Evolutionary conservation across 148 eudicot species (phyloP).

Genomic region (Fagopyrum homotropicum): DNA sequence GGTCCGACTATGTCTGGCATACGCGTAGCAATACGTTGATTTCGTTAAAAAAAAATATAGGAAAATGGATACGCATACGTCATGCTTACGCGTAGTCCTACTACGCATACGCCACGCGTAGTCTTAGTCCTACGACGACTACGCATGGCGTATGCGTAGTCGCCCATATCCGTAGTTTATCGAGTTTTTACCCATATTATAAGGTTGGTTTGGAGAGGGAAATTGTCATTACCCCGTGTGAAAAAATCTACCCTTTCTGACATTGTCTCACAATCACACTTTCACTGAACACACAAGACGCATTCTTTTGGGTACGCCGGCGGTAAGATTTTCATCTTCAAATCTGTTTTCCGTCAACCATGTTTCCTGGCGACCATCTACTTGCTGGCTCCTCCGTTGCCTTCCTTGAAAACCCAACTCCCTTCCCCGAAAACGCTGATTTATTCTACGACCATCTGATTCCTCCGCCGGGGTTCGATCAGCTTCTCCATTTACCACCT

Average conservation of each 20-base stretch:
- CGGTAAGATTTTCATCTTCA: not conserved
- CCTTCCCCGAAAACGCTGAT: conserved; percentile 22
- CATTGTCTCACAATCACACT: not conserved
- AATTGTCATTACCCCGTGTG: not conserved
- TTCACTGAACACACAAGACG: not conserved
- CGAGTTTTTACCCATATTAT: not conserved
- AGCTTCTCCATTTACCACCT: conserved; percentile 17
- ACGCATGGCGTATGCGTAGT: no score
- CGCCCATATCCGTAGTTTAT: not conserved
- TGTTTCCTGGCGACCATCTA: conserved; percentile 14
- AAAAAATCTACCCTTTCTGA: not conserved
- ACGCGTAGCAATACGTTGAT: no score
- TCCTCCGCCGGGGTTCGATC: conserved; percentile 14
- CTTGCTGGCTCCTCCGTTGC: conserved; percentile 6
- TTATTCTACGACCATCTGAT: conserved; percentile 12
- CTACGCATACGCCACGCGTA: no score
- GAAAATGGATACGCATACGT: no score
- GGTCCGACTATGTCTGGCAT: no score
- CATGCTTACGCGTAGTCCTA: no score
- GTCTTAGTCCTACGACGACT: no score
- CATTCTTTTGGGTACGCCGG: not conserved
- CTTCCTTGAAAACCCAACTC: conserved; percentile 16
- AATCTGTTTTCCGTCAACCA: not conserved
- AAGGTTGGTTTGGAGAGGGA: not conserved
- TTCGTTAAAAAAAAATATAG: no score